Evolutionary conservation across 2,329 filamentous ascomycete genomes (phyloP), one percentile per base, ranked within the genome.

Genomic region (Lachnellula occidentalis): DNA sequence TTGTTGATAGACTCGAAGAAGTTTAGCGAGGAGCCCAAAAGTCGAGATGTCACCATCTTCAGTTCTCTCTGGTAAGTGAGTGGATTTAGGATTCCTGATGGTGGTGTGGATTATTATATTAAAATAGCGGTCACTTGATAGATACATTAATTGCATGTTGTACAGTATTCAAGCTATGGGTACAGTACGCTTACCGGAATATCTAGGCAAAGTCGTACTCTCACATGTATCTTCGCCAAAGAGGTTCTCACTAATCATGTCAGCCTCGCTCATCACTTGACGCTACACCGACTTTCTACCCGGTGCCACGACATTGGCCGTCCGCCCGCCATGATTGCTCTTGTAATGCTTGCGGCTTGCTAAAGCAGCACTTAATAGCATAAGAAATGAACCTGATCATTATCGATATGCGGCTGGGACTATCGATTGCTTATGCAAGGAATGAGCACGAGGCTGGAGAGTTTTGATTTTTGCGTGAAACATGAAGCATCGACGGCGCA

Each of bases 11-110:
- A 43, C 11, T 21, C 21, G 14, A 43, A 43, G 39, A 43, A 43
- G 70, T 60, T 81, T 77, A 14, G 62, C 64, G 31, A 72, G 67
- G 1, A 81, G 69, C 3, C 74, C 66, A 0, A 72, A 58, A 0
- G 68, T 70, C 77, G 77, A 81, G 66, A 81, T 80, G 0, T 54
- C 53, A 4, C 53, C 50, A 48, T 78, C 74, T 19, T 74, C 72
- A 7, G 65, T 65, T 55, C 74, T 77, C 22, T 78, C 73, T 0
- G 62, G 71, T 7, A 80, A n/a, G n/a, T n/a, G n/a, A n/a, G n/a
- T n/a, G n/a, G n/a, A n/a, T n/a, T n/a, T n/a, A 80, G 73, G 34
- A 81, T 64, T 1, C 81, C 64, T 0, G 78, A 7, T 27, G 1
- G 24, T 27, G 6, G 24, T 5, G 6, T 27, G 4, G 24, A 27